Evolutionary conservation across 208 protist genomes (phyloP), one percentile per base, ranked within the genome.

Genomic region (Trypanosoma cruzi): DNA sequence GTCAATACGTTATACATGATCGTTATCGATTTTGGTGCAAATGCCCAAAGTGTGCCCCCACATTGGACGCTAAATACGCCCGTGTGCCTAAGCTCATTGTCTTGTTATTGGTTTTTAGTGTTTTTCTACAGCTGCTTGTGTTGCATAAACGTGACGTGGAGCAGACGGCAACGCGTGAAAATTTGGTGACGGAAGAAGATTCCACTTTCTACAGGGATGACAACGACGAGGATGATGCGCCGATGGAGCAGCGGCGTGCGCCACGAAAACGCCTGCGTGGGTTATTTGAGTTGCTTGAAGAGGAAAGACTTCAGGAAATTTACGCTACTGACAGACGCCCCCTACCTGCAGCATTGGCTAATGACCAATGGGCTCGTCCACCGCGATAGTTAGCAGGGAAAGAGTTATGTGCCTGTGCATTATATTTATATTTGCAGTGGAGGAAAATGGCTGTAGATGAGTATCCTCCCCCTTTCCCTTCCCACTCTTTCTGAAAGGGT

Each of bases 1-100:
- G 91, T 26, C 91, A 96, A 76, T 90, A 96, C 70, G 91, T 96
- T n/a, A 72, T 96, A 40, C 88, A 94, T 79, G 91, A 96, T 59
- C 91, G 88, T 59, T 96, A 96, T 73, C 79, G 77, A 24, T 96
- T 96, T 54, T 92, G 88, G 84, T 96, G 91, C 75, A 92, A 93
- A 62, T 96, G 91, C 74, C 84, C 88, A 37, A 88, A 87, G 61
- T 96, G 91, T 53, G 71, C 91, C 5, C 87, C 88, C 0, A 80
- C 74, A 32, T 50, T 94, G 18, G 87, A 94, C 53, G 67, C 68
- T 48, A 80, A 82, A 71, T 94, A 92, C 71, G 71, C 82, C 1
- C 77, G 72, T 8, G 64, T 84, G 31, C 84, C 90, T 1, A 64
- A 75, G 29, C 24, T 88, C 8, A 55, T 94, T 22, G 78, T 91